Evolutionary conservation across 306 rosid genomes (phyloP).

Genomic region (Fragaria ananassa): DNA sequence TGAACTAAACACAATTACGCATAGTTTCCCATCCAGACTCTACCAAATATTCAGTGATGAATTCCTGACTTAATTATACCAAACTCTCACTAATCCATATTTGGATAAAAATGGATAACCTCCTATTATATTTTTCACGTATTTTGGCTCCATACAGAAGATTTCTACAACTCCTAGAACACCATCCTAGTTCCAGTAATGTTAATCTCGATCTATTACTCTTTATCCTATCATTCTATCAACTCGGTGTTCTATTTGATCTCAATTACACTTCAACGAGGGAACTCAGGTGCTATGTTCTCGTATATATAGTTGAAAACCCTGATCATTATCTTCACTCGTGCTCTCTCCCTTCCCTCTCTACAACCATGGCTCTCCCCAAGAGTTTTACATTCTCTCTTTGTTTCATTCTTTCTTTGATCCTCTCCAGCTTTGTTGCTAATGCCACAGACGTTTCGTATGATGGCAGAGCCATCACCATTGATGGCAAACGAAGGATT

Average conservation of each 20-base stretch:
- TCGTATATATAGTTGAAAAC: not conserved
- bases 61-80: not conserved
- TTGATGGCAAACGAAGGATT: constrained; percentile 40
- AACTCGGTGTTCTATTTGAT: not conserved
- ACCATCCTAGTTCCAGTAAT: not conserved
- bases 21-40: not conserved
- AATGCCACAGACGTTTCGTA: constrained; percentile 25
- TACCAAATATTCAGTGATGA: not conserved
- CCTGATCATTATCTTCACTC: not conserved
- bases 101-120: not conserved
- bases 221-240: not conserved
- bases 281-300: not conserved
- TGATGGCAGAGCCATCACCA: constrained; percentile 47
- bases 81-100: not conserved
- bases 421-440: not conserved
- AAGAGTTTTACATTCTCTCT: not conserved
- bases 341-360: not conserved
- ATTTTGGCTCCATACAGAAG: not conserved
- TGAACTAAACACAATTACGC: not conserved
- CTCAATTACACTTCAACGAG: not conserved
- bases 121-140: not conserved
- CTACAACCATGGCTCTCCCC: constrained; percentile 6
- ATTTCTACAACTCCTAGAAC: not conserved
- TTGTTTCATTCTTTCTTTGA: not conserved
- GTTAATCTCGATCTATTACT: not conserved